A percentile compares a stretch with the other conserved stretches of the same genome.
These are phyloP conservation scores for Pichia insulana DNA, from an alignment of 805 yeast genomes.

Conservation along the genomic window DNA sequence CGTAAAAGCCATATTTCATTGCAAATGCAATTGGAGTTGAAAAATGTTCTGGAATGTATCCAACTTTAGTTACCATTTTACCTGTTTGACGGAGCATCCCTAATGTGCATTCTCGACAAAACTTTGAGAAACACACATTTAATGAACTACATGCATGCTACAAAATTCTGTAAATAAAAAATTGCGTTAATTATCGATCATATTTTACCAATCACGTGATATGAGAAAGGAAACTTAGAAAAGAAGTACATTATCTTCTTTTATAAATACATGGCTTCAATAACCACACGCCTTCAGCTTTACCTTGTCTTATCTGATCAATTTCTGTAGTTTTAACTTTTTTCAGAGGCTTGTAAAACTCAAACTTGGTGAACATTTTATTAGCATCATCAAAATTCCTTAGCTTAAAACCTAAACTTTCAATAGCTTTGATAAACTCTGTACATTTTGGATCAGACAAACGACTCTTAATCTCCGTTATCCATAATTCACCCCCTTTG, in stretches of 20 bases:
- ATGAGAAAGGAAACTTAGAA: no score
- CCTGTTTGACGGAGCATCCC: slow-evolving; percentile 1
- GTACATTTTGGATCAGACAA: slow-evolving; percentile 67
- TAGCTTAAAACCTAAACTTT: slow-evolving; percentile 77
- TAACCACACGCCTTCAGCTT: slow-evolving; percentile 79
- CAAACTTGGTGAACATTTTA: slow-evolving; percentile 92
- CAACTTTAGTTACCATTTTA: slow-evolving; percentile 41
- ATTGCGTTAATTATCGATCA: no score
- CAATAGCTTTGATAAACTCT: slow-evolving; percentile 75
- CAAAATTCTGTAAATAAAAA: no score
- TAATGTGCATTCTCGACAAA: not conserved
- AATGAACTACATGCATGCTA: no score
- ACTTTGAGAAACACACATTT: not conserved
- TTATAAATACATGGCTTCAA: slow-evolving; percentile 95
- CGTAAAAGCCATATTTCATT: slow-evolving; percentile 45
- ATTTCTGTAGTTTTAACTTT: slow-evolving; percentile 54
- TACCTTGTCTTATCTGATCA: slow-evolving; percentile 47
- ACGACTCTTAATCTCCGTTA: slow-evolving; percentile 92
- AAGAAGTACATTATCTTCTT: slow-evolving; percentile 45
- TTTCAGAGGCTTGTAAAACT: slow-evolving; percentile 79
- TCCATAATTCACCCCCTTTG: slow-evolving; percentile 94
- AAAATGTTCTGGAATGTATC: slow-evolving; percentile 88
- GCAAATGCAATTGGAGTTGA: slow-evolving; percentile 82
- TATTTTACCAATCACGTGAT: no score
- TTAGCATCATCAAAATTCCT: slow-evolving; percentile 78